Evolutionary conservation across 805 yeast species (phyloP).

Genomic region (Suhomyces pyralidae): DNA sequence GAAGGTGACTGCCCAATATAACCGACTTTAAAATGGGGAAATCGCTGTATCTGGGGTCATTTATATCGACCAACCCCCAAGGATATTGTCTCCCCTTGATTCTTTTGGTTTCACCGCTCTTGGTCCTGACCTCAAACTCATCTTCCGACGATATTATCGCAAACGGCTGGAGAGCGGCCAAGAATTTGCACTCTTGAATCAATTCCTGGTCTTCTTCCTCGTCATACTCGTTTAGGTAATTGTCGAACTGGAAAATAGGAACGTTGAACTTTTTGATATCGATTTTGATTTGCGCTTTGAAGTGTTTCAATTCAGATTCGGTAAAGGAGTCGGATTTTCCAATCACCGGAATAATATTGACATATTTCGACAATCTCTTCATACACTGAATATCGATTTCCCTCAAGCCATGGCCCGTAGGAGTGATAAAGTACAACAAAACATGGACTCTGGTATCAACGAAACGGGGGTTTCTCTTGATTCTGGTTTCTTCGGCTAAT

Average conservation of each 20-base stretch:
- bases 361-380: constrained; percentile 64
- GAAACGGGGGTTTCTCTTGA: constrained; percentile 79
- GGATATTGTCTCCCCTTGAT: constrained; percentile 68
- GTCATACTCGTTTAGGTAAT: constrained; percentile 47
- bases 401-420: constrained; percentile 76
- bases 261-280: constrained; percentile 69
- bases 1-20: constrained; percentile 76
- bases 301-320: constrained; percentile 54
- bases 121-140: constrained; percentile 39
- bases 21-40: constrained; percentile 63
- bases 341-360: constrained; percentile 80
- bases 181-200: constrained; percentile 61
- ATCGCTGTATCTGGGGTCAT: constrained; percentile 51
- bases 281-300: constrained; percentile 56
- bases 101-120: constrained; percentile 41
- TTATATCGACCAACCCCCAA: constrained; percentile 66
- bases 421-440: constrained; percentile 73
- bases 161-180: constrained; percentile 70
- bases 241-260: constrained; percentile 74
- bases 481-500: constrained; percentile 82
- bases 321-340: constrained; percentile 81
- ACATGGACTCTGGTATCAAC: constrained; percentile 76
- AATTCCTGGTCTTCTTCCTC: constrained; percentile 75
- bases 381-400: constrained; percentile 74
- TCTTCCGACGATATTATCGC: constrained; percentile 67